These are phyloP conservation scores for Cladosporium sp. DNA, from an alignment of 2,329 filamentous ascomycete species.

Conservation along the genomic window DNA sequence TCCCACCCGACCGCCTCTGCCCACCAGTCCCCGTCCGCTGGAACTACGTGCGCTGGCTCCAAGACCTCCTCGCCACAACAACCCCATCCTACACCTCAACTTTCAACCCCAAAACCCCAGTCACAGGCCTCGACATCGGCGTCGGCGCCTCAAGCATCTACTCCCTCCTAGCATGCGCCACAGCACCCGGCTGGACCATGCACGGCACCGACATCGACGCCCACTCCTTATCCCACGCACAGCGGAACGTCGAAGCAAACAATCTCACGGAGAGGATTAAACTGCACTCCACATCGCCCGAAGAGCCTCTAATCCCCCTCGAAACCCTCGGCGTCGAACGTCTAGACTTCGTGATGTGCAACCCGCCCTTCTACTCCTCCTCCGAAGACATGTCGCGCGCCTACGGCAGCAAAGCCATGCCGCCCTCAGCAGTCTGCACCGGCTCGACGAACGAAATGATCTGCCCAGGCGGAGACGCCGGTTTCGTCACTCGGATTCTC, in stretches of 20 bases:
- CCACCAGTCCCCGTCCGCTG: constrained; percentile 68
- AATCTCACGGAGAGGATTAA: constrained; percentile 58
- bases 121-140: constrained; percentile 60
- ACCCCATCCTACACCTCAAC: constrained; percentile 38
- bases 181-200: constrained; percentile 60
- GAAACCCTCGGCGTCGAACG: constrained; percentile 47
- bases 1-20: constrained; percentile 76
- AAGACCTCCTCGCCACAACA: constrained; percentile 67
- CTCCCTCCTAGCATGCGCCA: constrained; percentile 69
- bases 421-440: constrained; percentile 65
- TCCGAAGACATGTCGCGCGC: constrained; percentile 62
- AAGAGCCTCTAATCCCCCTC: constrained; percentile 59
- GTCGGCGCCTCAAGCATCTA: constrained; percentile 92
- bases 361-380: constrained; percentile 90
- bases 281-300: constrained; percentile 54
- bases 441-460: constrained; percentile 85
- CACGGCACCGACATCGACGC: constrained; percentile 65
- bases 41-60: constrained; percentile 88
- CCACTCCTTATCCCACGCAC: constrained; percentile 62
- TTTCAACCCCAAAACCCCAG: constrained; percentile 45
- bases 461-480: constrained; percentile 63
- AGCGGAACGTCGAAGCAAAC: constrained; percentile 64
- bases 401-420: constrained; percentile 52
- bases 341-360: constrained; percentile 85
- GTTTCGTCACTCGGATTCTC: constrained; percentile 68